These are phyloP conservation scores for Annona cherimola DNA, from an alignment of 164 flowering plant genomes.

Conservation along the genomic window DNA sequence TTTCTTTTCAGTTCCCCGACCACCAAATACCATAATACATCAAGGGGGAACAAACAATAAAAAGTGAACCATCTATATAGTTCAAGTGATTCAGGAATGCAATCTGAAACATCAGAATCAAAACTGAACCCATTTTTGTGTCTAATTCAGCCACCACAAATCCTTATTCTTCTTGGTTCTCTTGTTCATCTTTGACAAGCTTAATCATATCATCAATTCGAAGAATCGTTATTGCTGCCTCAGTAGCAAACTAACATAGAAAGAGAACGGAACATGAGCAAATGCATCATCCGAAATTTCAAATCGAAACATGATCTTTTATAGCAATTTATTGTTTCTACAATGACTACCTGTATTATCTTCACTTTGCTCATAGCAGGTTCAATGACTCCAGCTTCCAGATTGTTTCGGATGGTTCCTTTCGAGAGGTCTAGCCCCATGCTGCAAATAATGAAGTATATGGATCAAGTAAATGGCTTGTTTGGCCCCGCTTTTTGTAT, in stretches of 20 bases:
- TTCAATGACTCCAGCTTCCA: slow-evolving; percentile 96
- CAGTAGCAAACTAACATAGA: slow-evolving; percentile 82
- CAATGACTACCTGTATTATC: slow-evolving; percentile 72
- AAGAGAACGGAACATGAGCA: neutral
- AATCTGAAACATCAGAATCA: neutral
- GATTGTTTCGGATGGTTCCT: slow-evolving; percentile 74
- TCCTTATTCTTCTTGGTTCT: slow-evolving; percentile 25
- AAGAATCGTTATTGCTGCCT: slow-evolving; percentile 97
- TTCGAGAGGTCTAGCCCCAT: slow-evolving; percentile 87
- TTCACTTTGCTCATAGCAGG: slow-evolving; percentile 99
- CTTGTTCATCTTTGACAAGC: slow-evolving; percentile 82
- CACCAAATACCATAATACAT: neutral
- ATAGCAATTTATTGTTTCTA: neutral
- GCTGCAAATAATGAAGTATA: slow-evolving; percentile 36
- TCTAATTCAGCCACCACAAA: neutral
- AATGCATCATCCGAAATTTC: neutral
- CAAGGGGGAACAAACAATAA: neutral
- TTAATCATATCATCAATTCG: slow-evolving; percentile 97
- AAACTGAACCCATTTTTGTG: neutral
- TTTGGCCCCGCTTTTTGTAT: neutral
- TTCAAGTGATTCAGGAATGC: neutral
- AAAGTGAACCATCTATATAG: neutral
- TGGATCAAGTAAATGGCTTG: too few relatives aligned
- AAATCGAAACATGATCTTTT: neutral
- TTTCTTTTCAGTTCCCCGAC: neutral